Percentiles rank a stretch among this genome's conserved stretches.
These are phyloP conservation scores for Xylariaceae sp. DNA, from an alignment of 2,329 filamentous ascomycete species.

Conservation along the genomic window DNA sequence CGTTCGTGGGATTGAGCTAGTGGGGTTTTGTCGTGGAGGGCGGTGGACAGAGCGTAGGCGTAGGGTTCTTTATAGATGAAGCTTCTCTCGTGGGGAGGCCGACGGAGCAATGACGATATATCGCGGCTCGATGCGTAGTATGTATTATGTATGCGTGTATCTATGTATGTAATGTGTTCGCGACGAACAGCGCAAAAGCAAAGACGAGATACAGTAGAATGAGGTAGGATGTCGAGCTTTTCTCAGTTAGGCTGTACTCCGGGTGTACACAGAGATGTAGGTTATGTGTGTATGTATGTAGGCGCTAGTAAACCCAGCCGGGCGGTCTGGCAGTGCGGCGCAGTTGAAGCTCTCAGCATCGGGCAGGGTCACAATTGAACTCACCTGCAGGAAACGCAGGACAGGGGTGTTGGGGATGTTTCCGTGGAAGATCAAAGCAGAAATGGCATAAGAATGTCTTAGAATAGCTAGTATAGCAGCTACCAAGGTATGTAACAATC, in stretches of 20 bases:
- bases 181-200: neutral
- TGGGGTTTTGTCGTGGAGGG: constrained; percentile 17
- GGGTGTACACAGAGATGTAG: constrained; percentile 5
- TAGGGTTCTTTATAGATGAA: constrained; percentile 23
- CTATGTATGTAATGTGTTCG: constrained; percentile 12
- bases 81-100: constrained; percentile 1
- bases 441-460: neutral
- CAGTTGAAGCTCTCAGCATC: constrained; percentile 14
- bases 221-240: constrained; percentile 16
- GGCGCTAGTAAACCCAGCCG: constrained; percentile 16
- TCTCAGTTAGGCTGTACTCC: constrained; percentile 9
- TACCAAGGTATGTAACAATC: too few species aligned
- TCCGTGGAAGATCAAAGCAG: neutral
- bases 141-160: constrained; percentile 6
- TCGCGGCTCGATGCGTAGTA: constrained; percentile 1
- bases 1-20: constrained; percentile 5
- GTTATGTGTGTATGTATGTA: constrained; percentile 1
- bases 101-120: constrained; percentile 9
- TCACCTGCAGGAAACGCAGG: neutral
- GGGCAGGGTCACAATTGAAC: constrained; percentile 2
- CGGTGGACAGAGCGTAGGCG: constrained; percentile 14
- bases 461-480: neutral
- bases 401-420: too few species aligned
- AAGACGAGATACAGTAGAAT: neutral
- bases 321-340: constrained; percentile 28